Evolutionary conservation across 805 yeast genomes (phyloP).

Genomic region (Saccharomycopsis olivae): DNA sequence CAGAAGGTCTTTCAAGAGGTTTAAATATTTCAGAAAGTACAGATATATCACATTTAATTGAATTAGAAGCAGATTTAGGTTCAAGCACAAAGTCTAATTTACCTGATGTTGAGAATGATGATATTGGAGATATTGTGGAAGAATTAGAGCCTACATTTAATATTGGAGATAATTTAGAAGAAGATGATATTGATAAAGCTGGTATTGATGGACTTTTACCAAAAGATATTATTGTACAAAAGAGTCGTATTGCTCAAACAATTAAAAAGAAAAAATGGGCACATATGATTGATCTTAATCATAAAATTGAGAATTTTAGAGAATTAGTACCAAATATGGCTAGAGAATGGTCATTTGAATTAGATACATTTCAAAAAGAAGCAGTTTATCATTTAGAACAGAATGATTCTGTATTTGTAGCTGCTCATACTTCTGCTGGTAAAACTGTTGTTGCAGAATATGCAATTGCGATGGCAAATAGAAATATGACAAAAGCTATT

Average conservation of each 20-base stretch:
- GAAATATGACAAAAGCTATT: constrained; percentile 94
- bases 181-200: constrained; percentile 8
- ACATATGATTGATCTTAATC: constrained; percentile 82
- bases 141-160: constrained; percentile 5
- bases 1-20: constrained; percentile 78
- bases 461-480: constrained; percentile 92
- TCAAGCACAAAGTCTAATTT: constrained; percentile 22
- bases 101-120: constrained; percentile 18
- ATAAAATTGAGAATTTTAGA: constrained; percentile 69
- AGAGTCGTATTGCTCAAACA: constrained; percentile 23
- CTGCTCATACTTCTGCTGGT: constrained; percentile 99
- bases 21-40: constrained; percentile 24
- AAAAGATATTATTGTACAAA: constrained; percentile 36
- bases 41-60: constrained; percentile 9
- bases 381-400: constrained; percentile 94
- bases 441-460: constrained; percentile 97
- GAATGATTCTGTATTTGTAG: constrained; percentile 97
- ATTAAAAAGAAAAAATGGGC: constrained; percentile 69
- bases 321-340: constrained; percentile 93
- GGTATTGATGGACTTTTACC: constrained; percentile 40
- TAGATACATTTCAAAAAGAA: constrained; percentile 93
- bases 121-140: constrained; percentile 1
- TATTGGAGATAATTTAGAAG: constrained; percentile 4
- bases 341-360: constrained; percentile 85
- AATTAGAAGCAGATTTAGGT: constrained; percentile 27